Conservation (phyloP, 306 rosid genomes). For the Spatholobus suberectus region DNA sequence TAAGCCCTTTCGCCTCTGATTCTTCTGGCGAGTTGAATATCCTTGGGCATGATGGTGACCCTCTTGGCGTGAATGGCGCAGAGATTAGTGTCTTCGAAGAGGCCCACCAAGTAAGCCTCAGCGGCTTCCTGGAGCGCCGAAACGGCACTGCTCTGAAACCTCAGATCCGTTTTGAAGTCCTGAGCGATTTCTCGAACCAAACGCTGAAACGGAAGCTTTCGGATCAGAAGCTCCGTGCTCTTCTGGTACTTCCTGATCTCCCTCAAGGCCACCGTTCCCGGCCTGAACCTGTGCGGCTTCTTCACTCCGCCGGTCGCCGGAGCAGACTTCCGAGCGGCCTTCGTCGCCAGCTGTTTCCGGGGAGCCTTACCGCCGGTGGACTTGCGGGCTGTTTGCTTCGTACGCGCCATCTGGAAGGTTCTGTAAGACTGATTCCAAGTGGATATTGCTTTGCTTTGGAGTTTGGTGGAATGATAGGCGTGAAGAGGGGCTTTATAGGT, state of each 20-base stretch:
- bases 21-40: conserved; percentile 54
- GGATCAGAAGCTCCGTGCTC: conserved; percentile 48
- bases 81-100: conserved; percentile 50
- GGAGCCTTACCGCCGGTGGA: conserved; percentile 57
- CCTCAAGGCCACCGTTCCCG: conserved; percentile 50
- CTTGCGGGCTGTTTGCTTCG: conserved; percentile 52
- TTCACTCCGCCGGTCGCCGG: conserved; percentile 57
- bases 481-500: too few relatives aligned
- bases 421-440: too few relatives aligned
- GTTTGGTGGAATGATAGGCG: too few relatives aligned
- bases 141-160: conserved; percentile 55
- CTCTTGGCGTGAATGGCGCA: conserved; percentile 54
- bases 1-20: conserved; percentile 56
- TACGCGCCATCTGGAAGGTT: conserved; percentile 54
- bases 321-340: conserved; percentile 51
- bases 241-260: conserved; percentile 59
- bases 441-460: too few relatives aligned
- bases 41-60: conserved; percentile 54
- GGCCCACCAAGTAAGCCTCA: conserved; percentile 46
- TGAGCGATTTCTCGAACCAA: conserved; percentile 56
- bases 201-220: conserved; percentile 52
- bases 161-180: conserved; percentile 52
- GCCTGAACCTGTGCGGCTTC: conserved; percentile 56
- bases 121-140: conserved; percentile 50
- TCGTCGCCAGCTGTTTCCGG: conserved; percentile 51